These are phyloP conservation scores for Cinnamomum chago DNA, from an alignment of 164 flowering plant species.

Conservation along the genomic window DNA sequence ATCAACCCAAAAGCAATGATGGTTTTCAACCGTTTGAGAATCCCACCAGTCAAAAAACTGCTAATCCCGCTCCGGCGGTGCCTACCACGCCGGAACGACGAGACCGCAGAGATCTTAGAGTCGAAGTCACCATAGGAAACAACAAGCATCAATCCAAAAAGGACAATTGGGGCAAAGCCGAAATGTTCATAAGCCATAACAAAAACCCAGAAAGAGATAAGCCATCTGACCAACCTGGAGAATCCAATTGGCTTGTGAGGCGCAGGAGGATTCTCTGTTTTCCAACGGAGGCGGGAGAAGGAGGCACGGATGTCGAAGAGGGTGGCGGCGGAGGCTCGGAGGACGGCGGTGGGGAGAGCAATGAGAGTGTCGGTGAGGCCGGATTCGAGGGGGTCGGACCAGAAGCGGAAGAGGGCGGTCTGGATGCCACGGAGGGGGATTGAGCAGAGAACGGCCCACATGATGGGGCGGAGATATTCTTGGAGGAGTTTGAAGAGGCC, in stretches of 20 bases:
- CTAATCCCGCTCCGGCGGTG: slow-evolving; percentile 45
- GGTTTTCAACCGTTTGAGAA: slow-evolving; percentile 67
- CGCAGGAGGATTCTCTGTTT: slow-evolving; percentile 11
- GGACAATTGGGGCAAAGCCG: slow-evolving; percentile 51
- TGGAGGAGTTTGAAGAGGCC: slow-evolving; percentile 61
- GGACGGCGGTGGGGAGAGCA: slow-evolving; percentile 71
- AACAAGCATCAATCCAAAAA: slow-evolving; percentile 55
- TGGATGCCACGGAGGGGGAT: slow-evolving; percentile 88
- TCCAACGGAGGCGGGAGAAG: slow-evolving; percentile 31
- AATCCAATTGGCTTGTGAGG: slow-evolving; percentile 42
- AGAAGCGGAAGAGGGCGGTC: slow-evolving; percentile 66
- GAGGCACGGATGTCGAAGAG: slow-evolving; percentile 53
- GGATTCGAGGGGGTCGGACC: slow-evolving; percentile 71
- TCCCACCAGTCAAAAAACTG: slow-evolving; percentile 57
- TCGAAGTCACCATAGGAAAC: slow-evolving; percentile 44
- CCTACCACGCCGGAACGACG: slow-evolving; percentile 48
- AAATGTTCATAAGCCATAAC: slow-evolving; percentile 58
- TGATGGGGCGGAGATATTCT: slow-evolving; percentile 72
- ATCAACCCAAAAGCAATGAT: slow-evolving; percentile 85
- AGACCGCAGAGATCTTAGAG: slow-evolving; percentile 58
- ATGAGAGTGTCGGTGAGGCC: slow-evolving; percentile 83
- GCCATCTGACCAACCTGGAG: slow-evolving; percentile 63
- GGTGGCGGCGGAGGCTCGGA: slow-evolving; percentile 54
- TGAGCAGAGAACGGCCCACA: slow-evolving; percentile 89
- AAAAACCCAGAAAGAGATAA: slow-evolving; percentile 71